Evolutionary conservation across 495 filamentous ascomycete species (phyloP), one percentile per base, ranked within the genome.

Genomic region (Aspergillus asperescens): DNA sequence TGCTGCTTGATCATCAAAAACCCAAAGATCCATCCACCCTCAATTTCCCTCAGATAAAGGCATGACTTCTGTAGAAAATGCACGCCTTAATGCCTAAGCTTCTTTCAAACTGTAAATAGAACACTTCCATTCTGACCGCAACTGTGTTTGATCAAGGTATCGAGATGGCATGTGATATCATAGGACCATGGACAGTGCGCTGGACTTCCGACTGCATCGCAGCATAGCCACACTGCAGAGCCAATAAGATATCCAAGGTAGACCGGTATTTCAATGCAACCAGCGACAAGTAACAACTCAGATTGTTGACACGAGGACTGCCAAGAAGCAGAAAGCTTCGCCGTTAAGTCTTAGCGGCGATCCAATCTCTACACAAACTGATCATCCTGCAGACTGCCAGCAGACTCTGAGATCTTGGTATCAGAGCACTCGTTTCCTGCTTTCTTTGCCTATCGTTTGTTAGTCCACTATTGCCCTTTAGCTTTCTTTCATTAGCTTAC

Each of bases 291-390:
- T n/a, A n/a, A n/a, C n/a, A n/a, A n/a, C n/a, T n/a, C n/a, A n/a
- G n/a, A n/a, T n/a, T n/a, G n/a, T n/a, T n/a, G n/a, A n/a, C n/a
- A n/a, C n/a, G n/a, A n/a, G n/a, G n/a, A n/a, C 18, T 40, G 51
- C 51, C 51, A 54, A 54, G 51, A 38, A 15, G 22, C n/a, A 12
- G 1, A 47, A 54, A 54, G 51, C 51, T 54, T 54, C 27, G 51
- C 42, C 42, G 40, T 47, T 23, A 47, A 54, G 7, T 52, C 50
- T 52, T 49, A 49, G 46, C 46, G 32, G 32, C 20, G 44, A 47
- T 47, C 41, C 4, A n/a, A 35, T 35, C n/a, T 35, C 32, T 35
- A 35, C 29, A 32, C 7, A 3, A 32, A 3, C 29, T 3, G 3
- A 12, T 6, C 32, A 35, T 35, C 13, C 32, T 35, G 32, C 32